These are phyloP conservation scores for Seiridium unicorne DNA, from an alignment of 2,329 filamentous ascomycete genomes.

Conservation along the genomic window DNA sequence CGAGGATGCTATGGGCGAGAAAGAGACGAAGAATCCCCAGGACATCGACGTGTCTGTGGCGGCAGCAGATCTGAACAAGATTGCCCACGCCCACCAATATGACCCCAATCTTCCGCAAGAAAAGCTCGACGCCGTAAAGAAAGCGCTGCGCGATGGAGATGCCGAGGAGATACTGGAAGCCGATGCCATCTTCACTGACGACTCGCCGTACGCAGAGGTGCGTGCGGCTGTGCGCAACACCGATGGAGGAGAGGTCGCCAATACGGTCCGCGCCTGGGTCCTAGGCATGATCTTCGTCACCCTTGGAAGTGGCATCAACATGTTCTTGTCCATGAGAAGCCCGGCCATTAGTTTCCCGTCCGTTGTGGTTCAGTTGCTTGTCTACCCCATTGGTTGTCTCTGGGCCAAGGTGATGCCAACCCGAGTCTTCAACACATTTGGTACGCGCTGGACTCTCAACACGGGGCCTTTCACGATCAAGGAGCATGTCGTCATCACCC, in stretches of 20 bases:
- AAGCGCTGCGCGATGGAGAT: slow-evolving; percentile 28
- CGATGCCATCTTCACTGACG: slow-evolving; percentile 29
- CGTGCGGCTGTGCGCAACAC: slow-evolving; percentile 42
- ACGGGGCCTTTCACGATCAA: slow-evolving; percentile 44
- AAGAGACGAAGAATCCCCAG: slow-evolving; percentile 15
- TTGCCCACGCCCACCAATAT: slow-evolving; percentile 31
- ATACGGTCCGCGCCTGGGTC: slow-evolving; percentile 43
- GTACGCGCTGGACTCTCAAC: slow-evolving; percentile 41
- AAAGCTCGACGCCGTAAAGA: slow-evolving; percentile 29
- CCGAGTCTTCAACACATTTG: slow-evolving; percentile 38
- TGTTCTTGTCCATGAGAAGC: slow-evolving; percentile 33
- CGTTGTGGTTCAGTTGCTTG: slow-evolving; percentile 37
- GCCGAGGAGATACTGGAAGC: slow-evolving; percentile 27
- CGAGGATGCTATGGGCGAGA: background rate
- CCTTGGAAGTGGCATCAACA: slow-evolving; percentile 36
- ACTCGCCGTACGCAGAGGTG: slow-evolving; percentile 38
- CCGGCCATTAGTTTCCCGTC: slow-evolving; percentile 34
- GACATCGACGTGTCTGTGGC: slow-evolving; percentile 19
- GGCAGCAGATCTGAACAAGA: slow-evolving; percentile 25
- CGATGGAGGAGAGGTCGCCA: slow-evolving; percentile 40
- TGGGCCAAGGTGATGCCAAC: slow-evolving; percentile 42
- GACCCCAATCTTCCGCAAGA: slow-evolving; percentile 32
- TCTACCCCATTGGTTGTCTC: slow-evolving; percentile 41
- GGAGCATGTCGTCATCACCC: slow-evolving; percentile 41
- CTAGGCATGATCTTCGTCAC: slow-evolving; percentile 43